Evolutionary conservation across 2,329 filamentous ascomycete species (phyloP).

Genomic region (Magnaporthales sp.): DNA sequence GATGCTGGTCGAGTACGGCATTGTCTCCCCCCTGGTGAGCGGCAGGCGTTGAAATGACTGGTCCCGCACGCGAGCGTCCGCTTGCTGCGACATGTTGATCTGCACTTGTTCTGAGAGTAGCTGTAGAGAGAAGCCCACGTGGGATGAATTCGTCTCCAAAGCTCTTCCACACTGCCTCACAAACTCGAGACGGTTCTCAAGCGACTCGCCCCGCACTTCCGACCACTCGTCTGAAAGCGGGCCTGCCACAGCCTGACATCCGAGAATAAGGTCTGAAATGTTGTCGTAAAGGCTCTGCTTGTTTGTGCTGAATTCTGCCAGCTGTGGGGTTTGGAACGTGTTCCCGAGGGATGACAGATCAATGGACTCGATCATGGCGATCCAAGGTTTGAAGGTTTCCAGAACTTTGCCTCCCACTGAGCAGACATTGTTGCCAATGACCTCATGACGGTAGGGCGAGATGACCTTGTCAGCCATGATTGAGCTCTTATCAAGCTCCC

Average conservation of each 20-base stretch:
- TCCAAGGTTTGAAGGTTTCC: slow-evolving; percentile 84
- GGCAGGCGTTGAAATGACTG: slow-evolving; percentile 39
- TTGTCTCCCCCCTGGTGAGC: slow-evolving; percentile 48
- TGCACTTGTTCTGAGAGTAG: slow-evolving; percentile 76
- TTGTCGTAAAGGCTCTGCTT: slow-evolving; percentile 94
- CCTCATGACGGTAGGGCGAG: slow-evolving; percentile 66
- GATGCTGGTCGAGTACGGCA: slow-evolving; percentile 40
- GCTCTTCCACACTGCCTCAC: slow-evolving; percentile 71
- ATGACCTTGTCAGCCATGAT: slow-evolving; percentile 72
- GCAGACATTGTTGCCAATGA: slow-evolving; percentile 77
- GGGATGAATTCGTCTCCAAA: slow-evolving; percentile 76
- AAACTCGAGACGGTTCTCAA: slow-evolving; percentile 77
- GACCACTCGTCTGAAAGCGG: slow-evolving; percentile 94
- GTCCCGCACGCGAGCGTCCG: slow-evolving; percentile 34
- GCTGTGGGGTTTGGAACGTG: slow-evolving; percentile 72
- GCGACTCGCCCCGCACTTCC: slow-evolving; percentile 77
- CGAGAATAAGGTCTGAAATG: slow-evolving; percentile 78
- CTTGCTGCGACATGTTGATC: slow-evolving; percentile 40
- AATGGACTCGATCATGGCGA: slow-evolving; percentile 83
- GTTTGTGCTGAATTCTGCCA: slow-evolving; percentile 79
- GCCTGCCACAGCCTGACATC: slow-evolving; percentile 84
- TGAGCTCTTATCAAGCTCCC: slow-evolving; percentile 79
- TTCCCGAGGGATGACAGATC: slow-evolving; percentile 74
- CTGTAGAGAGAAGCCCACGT: slow-evolving; percentile 81
- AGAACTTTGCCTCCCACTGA: slow-evolving; percentile 69